Conservation (phyloP, 2,329 filamentous ascomycete genomes). For the Fonsecaea pedrosoi region DNA sequence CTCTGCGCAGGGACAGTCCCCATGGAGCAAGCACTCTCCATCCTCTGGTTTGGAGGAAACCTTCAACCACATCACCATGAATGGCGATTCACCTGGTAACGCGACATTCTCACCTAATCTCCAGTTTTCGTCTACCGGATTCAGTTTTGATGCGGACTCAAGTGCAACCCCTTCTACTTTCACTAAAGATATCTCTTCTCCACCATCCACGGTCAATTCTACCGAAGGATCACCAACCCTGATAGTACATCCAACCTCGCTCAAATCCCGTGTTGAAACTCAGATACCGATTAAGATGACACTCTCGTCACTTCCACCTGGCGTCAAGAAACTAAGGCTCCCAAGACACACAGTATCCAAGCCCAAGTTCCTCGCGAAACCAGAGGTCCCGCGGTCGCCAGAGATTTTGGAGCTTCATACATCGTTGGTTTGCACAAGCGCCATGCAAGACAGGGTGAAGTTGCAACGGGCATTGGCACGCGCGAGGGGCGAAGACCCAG, state of each 20-base stretch:
- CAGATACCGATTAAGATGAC: slow-evolving; percentile 89
- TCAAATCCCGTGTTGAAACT: slow-evolving; percentile 93
- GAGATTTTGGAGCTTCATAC: slow-evolving; percentile 82
- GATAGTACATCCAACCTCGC: slow-evolving; percentile 69
- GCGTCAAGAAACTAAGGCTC: slow-evolving; percentile 81
- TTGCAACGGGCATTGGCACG: slow-evolving; percentile 70
- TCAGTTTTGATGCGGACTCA: slow-evolving; percentile 53
- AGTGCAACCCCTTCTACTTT: slow-evolving; percentile 43
- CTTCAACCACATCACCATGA: slow-evolving; percentile 55
- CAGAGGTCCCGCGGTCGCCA: slow-evolving; percentile 66
- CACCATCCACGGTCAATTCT: slow-evolving; percentile 40
- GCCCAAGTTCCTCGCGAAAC: slow-evolving; percentile 84
- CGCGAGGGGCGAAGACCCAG: slow-evolving; percentile 53
- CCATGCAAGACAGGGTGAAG: slow-evolving; percentile 76
- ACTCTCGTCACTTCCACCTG: slow-evolving; percentile 74
- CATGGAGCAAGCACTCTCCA: slow-evolving; percentile 52
- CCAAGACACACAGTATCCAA: slow-evolving; percentile 93
- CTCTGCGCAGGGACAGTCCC: slow-evolving; percentile 44
- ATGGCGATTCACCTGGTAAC: slow-evolving; percentile 51
- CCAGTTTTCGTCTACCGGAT: slow-evolving; percentile 45
- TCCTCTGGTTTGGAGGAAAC: slow-evolving; percentile 54
- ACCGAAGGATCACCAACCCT: slow-evolving; percentile 50
- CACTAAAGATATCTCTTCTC: slow-evolving; percentile 39
- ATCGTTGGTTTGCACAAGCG: slow-evolving; percentile 88
- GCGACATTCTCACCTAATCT: slow-evolving; percentile 48